Percentiles rank a stretch among this genome's conserved stretches.
These are phyloP conservation scores for Scedosporium dehoogii DNA, from an alignment of 2,329 filamentous ascomycete genomes.

Conservation along the genomic window DNA sequence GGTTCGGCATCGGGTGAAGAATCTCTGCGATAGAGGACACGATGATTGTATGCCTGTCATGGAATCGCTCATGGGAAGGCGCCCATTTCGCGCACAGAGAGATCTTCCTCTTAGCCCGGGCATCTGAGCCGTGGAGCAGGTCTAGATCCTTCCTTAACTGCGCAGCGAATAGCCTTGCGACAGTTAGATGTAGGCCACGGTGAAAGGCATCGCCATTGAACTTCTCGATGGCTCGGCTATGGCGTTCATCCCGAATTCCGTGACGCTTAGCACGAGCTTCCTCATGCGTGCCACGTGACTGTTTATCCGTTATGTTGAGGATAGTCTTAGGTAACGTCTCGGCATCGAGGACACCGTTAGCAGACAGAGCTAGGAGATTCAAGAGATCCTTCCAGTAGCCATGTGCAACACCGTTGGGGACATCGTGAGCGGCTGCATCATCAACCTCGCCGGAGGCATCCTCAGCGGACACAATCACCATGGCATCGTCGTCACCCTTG, in stretches of 20 bases:
- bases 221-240: conserved; percentile 27
- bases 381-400: conserved; percentile 55
- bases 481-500: conserved; percentile 19
- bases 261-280: conserved; percentile 13
- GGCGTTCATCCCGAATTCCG: conserved; percentile 25
- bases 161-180: conserved; percentile 46
- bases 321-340: conserved; percentile 27
- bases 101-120: conserved; percentile 30
- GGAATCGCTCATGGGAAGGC: conserved; percentile 41
- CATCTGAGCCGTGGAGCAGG: conserved; percentile 27
- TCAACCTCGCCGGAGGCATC: conserved; percentile 13
- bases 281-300: conserved; percentile 5
- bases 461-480: conserved; percentile 20
- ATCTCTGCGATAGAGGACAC: conserved; percentile 47
- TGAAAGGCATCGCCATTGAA: conserved; percentile 36
- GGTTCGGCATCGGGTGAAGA: conserved; percentile 28
- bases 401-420: conserved; percentile 35
- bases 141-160: conserved; percentile 39
- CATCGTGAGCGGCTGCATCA: conserved; percentile 23
- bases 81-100: conserved; percentile 54
- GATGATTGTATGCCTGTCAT: conserved; percentile 49
- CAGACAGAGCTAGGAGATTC: conserved; percentile 44
- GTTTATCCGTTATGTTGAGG: conserved; percentile 23
- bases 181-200: conserved; percentile 37
- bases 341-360: conserved; percentile 33